phyloP scores from a whole-genome alignment of 495 filamentous ascomycete genomes.

The Friedmanniomyces simplex region DNA sequence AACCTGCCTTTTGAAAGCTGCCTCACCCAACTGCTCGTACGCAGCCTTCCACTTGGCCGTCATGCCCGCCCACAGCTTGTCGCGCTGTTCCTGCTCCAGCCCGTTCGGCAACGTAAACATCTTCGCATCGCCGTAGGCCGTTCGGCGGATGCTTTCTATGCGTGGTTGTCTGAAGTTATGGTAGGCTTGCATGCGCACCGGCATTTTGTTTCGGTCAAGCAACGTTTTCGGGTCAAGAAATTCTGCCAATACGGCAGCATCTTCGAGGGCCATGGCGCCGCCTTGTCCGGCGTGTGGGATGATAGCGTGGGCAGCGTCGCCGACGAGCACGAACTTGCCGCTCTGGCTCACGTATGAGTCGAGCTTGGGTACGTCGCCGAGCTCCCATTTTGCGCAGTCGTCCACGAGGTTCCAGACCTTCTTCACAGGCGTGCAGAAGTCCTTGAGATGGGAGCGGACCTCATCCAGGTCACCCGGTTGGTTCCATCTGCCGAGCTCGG shows the following conservation, averaged over 20 bases:
- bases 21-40: background rate
- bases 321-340: slow-evolving; percentile 32
- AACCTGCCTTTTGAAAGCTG: background rate
- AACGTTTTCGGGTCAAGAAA: slow-evolving; percentile 8
- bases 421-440: background rate
- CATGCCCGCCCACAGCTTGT: background rate
- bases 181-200: background rate
- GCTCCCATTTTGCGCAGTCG: slow-evolving; percentile 1
- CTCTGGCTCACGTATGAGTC: background rate
- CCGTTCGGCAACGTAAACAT: background rate
- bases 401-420: slow-evolving; percentile 1
- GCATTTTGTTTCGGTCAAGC: background rate
- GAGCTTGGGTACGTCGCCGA: background rate
- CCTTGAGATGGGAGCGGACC: background rate
- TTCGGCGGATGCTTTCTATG: background rate
- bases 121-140: background rate
- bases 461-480: background rate
- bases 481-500: background rate
- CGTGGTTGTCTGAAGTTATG: slow-evolving; percentile 1
- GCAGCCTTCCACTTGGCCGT: slow-evolving; percentile 5
- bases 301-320: slow-evolving; percentile 44
- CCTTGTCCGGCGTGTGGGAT: slow-evolving; percentile 35
- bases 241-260: slow-evolving; percentile 26
- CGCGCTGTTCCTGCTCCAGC: background rate
- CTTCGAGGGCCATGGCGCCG: slow-evolving; percentile 38